Evolutionary conservation across 441 rosid species (phyloP), one percentile per base, ranked within the genome.

Genomic region (Jatropha multifida): DNA sequence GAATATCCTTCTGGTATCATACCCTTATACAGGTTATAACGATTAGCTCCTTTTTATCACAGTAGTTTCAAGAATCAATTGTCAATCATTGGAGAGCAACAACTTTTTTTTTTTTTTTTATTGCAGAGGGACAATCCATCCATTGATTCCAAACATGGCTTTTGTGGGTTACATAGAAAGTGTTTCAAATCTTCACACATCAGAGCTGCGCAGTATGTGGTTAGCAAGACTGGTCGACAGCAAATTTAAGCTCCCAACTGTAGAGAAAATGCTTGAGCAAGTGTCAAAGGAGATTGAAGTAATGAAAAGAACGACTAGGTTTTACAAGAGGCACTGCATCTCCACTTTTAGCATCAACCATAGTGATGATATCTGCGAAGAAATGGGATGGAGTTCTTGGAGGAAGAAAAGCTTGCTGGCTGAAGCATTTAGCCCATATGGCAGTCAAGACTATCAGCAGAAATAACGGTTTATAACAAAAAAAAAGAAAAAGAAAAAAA

Each of bases 21-120:
- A 82, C 96, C 97, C 69, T 80, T 94, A 56, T 94, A 94, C 87
- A 89, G 97, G 97, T 92, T 82, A 72, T 12, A 0, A 3, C 40
- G 4, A 23, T 32, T 23, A 42, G 2, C 10, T 23, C 37, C 0
- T 55, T 5, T 51, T 51, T 51, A 20, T 7, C 61, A n/a, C 7
- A 7, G n/a, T 8, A 58, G 4, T 58, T 20, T n/a, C 11, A n/a
- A 58, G 5, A n/a, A 20, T 7, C 8, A 58, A 7, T 18, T 54
- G 12, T 27, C 40, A 1, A 15, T 9, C 44, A 37, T 55, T 18
- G 5, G 64, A 70, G 20, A 40, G 4, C 55, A 2, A 55, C 20
- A 18, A 64, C 48, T 38, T 14, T 69, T 4, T 4, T 4, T 4
- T 11, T 17, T 56, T 38, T 32, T 9, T 18, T 7, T 37, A 7